Evolutionary conservation across 164 flowering plant species (phyloP).

Genomic region (Warburgia ugandensis): DNA sequence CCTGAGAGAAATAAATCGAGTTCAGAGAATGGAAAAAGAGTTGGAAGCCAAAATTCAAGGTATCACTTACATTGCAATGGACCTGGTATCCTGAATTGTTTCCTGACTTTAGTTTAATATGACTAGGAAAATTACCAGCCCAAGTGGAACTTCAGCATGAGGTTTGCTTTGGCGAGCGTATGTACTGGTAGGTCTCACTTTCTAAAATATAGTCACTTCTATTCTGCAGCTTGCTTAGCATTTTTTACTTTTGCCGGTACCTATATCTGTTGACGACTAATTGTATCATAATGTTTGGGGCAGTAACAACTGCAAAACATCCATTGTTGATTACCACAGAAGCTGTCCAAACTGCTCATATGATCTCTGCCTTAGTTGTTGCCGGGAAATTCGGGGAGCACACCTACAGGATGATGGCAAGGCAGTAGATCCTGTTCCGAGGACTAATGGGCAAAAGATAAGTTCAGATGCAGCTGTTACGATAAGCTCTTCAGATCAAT

Average conservation of each 20-base stretch:
- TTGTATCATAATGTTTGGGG: not conserved
- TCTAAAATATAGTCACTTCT: not conserved
- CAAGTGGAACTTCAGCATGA: conserved; percentile 1
- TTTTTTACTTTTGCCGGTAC: not conserved
- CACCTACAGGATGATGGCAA: conserved; percentile 19
- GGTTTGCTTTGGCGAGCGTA: conserved; percentile 3
- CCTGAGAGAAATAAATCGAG: conserved; percentile 40
- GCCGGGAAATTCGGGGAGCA: conserved; percentile 12
- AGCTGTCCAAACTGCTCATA: conserved; percentile 15
- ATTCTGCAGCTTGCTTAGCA: not conserved
- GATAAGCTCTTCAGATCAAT: conserved; percentile 6
- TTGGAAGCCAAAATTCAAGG: conserved; percentile 48
- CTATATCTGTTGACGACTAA: not conserved
- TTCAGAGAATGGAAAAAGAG: conserved; percentile 50
- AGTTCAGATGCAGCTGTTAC: conserved; percentile 1
- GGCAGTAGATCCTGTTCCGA: conserved; percentile 8
- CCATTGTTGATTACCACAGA: conserved; percentile 14
- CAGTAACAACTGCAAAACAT: conserved; percentile 17
- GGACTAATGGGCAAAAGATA: not conserved
- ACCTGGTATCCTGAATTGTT: not conserved
- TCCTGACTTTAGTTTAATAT: conserved; percentile 6
- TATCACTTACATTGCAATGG: conserved; percentile 7
- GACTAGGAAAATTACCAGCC: conserved; percentile 3
- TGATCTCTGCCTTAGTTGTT: conserved; percentile 18
- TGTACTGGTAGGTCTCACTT: conserved; percentile 7